These are phyloP conservation scores for Hypomontagnella monticulosa DNA, from an alignment of 495 filamentous ascomycete genomes.

Conservation along the genomic window DNA sequence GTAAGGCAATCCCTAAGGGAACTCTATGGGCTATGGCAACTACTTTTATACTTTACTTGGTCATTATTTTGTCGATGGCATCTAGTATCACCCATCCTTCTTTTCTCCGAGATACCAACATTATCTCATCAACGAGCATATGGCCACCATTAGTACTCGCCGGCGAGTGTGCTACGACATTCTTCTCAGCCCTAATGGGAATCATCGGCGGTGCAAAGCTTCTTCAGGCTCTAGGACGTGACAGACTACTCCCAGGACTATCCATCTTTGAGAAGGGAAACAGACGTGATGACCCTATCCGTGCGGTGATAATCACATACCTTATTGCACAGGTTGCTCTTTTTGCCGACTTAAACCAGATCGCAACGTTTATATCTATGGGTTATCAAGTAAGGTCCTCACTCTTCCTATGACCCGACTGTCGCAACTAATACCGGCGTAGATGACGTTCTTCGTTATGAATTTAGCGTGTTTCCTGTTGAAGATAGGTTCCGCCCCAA, in stretches of 20 bases:
- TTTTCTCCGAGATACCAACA: constrained; percentile 77
- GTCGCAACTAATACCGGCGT: constrained; percentile 6
- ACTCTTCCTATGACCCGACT: neutral
- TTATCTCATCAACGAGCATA: constrained; percentile 80
- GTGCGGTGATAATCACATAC: constrained; percentile 81
- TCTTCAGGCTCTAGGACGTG: constrained; percentile 83
- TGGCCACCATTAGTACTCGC: constrained; percentile 78
- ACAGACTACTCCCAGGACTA: constrained; percentile 80
- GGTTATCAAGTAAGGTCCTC: constrained; percentile 76
- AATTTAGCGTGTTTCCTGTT: constrained; percentile 88
- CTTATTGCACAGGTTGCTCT: constrained; percentile 81
- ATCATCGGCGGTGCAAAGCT: constrained; percentile 90
- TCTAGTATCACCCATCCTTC: constrained; percentile 78
- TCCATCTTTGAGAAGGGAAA: constrained; percentile 80
- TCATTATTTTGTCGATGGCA: constrained; percentile 84
- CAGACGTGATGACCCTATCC: constrained; percentile 77
- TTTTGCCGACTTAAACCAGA: constrained; percentile 86
- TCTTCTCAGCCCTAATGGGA: constrained; percentile 89
- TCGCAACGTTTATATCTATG: constrained; percentile 89
- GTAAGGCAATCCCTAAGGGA: constrained; percentile 83
- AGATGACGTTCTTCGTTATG: constrained; percentile 78
- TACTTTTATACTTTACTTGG: constrained; percentile 78
- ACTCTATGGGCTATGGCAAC: constrained; percentile 79
- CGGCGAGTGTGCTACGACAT: constrained; percentile 82
- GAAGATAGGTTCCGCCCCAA: constrained; percentile 92